A percentile compares a stretch with the other conserved stretches of the same genome.
Evolutionary conservation across 1,284 basidiomycete genomes (phyloP).

Genomic region (Heterobasidion parviporum): DNA sequence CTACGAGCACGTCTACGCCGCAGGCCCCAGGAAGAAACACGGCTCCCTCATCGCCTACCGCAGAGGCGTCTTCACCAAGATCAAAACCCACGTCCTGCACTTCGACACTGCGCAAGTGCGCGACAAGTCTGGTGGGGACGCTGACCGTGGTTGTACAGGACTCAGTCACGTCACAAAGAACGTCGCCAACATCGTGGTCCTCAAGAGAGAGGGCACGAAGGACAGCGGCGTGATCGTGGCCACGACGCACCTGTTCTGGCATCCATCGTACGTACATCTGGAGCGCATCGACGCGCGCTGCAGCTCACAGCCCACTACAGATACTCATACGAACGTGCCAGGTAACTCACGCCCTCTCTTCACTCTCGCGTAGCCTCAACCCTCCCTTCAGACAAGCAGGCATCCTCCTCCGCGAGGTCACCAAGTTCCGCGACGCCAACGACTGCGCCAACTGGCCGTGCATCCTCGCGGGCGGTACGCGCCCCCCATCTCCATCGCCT

Average conservation of each 20-base stretch:
- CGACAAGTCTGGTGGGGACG: conserved; percentile 17
- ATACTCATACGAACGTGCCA: conserved; percentile 82
- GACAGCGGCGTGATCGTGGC: conserved; percentile 59
- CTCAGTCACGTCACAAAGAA: conserved; percentile 76
- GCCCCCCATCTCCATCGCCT: background rate
- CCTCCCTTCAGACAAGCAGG: conserved; percentile 50
- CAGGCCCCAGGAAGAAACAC: conserved; percentile 70
- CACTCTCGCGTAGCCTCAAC: background rate
- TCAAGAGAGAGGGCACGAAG: conserved; percentile 35
- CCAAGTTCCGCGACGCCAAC: conserved; percentile 46
- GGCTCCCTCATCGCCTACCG: conserved; percentile 78
- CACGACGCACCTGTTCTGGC: conserved; percentile 92
- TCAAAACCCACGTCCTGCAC: conserved; percentile 38
- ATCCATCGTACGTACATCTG: conserved; percentile 58
- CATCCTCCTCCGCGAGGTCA: conserved; percentile 62
- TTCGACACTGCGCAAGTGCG: conserved; percentile 63
- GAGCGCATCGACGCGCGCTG: conserved; percentile 4
- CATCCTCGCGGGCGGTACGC: conserved; percentile 75
- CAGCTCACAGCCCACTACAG: conserved; percentile 27
- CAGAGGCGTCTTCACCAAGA: conserved; percentile 36
- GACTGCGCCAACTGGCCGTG: conserved; percentile 59
- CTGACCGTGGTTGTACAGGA: conserved; percentile 35
- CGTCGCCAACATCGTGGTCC: conserved; percentile 68
- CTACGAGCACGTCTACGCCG: conserved; percentile 53
- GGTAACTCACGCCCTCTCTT: conserved; percentile 31